Evolutionary conservation across 805 yeast genomes (phyloP), one percentile per base, ranked within the genome.

Genomic region (Wickerhamomyces silvicola): DNA sequence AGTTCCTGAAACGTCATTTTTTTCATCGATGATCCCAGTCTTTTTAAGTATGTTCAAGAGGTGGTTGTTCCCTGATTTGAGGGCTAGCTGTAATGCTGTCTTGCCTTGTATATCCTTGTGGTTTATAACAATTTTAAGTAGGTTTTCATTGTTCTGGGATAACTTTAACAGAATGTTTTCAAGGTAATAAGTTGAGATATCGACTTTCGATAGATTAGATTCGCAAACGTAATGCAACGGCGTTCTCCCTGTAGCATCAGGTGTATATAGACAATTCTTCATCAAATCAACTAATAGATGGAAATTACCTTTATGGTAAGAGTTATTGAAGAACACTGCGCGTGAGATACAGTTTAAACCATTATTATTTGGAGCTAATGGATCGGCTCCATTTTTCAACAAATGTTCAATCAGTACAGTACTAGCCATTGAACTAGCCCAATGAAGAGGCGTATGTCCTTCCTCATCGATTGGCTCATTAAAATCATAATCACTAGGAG

Each of bases 351-450:
- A 74, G 50, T 80, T 82, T 54, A 81, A 66, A 0, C 92, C 92
- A 27, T 67, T 60, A 33, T 64, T 59, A 37, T 73, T 75, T 30
- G 68, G 59, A 10, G 61, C 54, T 17, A 71, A 41, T 4, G 81
- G 79, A 46, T 78, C 76, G 3, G 85, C 83, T 17, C 80, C 75
- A 37, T 76, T 67, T 4, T 71, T 61, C 14, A 81, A 44, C 18
- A 82, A 50, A 18, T 75, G 60, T 41, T 75, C 76, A 12, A 80
- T 68, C 38, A 81, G 62, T 6, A 69, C 65, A n/a, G 70, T 50
- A 37, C 78, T 72, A 1, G 84, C 90, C 76, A 83, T 71, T 0
- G 92, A 79, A 19, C 85, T 70, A 0, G 94, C 92, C 94, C 94
- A 83, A 53, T 83, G 94, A 33, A 83, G 63, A 1, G 87, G 74